Evolutionary conservation across 768 basidiomycete genomes (phyloP), one percentile per base, ranked within the genome.

Genomic region (Termitomyces sp.): DNA sequence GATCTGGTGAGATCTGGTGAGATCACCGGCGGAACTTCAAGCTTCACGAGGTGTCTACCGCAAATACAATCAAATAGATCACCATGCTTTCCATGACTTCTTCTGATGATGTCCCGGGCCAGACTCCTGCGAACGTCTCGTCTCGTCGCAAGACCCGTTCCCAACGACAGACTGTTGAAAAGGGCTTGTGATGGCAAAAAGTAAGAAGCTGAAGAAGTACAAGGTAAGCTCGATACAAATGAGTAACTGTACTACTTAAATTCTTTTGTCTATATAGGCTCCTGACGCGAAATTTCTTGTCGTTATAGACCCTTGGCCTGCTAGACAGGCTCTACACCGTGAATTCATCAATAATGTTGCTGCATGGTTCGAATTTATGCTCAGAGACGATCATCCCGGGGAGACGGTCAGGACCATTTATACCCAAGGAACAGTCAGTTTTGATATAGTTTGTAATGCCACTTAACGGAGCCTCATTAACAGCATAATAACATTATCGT

Each of bases 311-410:
- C 69, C 72, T 26, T 73, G 73, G 73, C 56, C 56, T 50, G 20
- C 28, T n/a, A 67, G 67, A 3, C 54, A 51, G 18, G 51, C 65
- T 31, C 47, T 54, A 12, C 58, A 63, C 9, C 55, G 56, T 8
- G 58, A 54, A 10, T 68, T 69, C 42, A 59, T 70, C 31, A 67
- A 70, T 39, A 68, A 70, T 44, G 65, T 73, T 12, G 68, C 67
- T 13, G 66, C 62, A 28, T 75, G 74, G 74, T 70, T 75, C 24
- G 67, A 70, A 34, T 49, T 67, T n/a, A 74, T 75, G 74, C 56
- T 75, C 2, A 56, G 52, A 33, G 68, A 69, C 1, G 62, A 68
- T 4, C 68, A 70, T 58, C 70, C 68, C 8, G 64, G 62, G 9
- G 60, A 66, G 5, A 62, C 62, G 3, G 65, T 67, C 16, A 62